These are phyloP conservation scores for Cutaneotrichosporon sp. DNA, from an alignment of 1,284 basidiomycete species.

Conservation along the genomic window DNA sequence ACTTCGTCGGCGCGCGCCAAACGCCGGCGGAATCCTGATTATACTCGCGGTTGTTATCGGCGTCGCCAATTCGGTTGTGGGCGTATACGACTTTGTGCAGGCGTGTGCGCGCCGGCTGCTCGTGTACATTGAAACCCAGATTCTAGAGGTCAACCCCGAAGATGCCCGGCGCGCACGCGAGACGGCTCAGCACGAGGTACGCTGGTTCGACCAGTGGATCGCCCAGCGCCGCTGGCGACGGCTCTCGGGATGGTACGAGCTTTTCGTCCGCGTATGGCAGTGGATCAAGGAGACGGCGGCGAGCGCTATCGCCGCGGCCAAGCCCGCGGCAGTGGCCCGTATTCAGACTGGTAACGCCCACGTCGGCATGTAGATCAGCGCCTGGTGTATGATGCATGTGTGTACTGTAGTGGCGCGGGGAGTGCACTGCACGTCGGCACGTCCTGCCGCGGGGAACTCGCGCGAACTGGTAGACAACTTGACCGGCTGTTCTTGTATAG, in stretches of 20 bases:
- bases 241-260: constrained; percentile 14
- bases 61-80: constrained; percentile 31
- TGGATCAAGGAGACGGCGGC: neutral
- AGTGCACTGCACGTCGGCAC: too few relatives aligned
- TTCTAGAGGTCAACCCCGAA: constrained; percentile 38
- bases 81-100: constrained; percentile 29
- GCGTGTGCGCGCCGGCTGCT: constrained; percentile 24
- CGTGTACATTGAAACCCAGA: constrained; percentile 40
- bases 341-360: too few relatives aligned
- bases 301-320: neutral
- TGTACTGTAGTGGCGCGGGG: too few relatives aligned
- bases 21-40: constrained; percentile 18
- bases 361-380: too few relatives aligned
- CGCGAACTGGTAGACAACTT: too few relatives aligned
- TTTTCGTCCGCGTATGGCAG: constrained; percentile 2
- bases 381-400: too few relatives aligned
- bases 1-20: constrained; percentile 4
- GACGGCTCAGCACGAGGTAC: constrained; percentile 6
- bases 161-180: constrained; percentile 12
- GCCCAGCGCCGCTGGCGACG: constrained; percentile 13
- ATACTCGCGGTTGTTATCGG: constrained; percentile 35
- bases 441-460: too few relatives aligned
- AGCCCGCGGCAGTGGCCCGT: neutral
- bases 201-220: constrained; percentile 13
- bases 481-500: too few relatives aligned